A percentile compares a stretch with the other conserved stretches of the same genome.
phyloP scores from a whole-genome alignment of 306 rosid species.

The Prunus persica region Prunus_persica_NCBIv2 NC_034015.1:11038001-11038500 shows the following conservation, averaged over 20 bases:
- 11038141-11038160: neutral
- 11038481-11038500: too few relatives aligned
- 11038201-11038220: neutral
- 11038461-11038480: too few relatives aligned
- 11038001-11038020: neutral
- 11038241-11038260: neutral
- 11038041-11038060: neutral
- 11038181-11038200: neutral
- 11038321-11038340: too few relatives aligned
- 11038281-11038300: too few relatives aligned
- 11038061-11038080: neutral
- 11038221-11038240: neutral
- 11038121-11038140: neutral
- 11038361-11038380: too few relatives aligned
- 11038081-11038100: constrained; percentile 5
- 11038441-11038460: too few relatives aligned
- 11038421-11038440: too few relatives aligned
- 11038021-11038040: neutral
- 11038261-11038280: too few relatives aligned
- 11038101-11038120: neutral
- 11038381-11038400: too few relatives aligned
- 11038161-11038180: neutral
- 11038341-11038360: too few relatives aligned
- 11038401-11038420: too few relatives aligned
- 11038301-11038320: too few relatives aligned